phyloP scores from a whole-genome alignment of 1,284 basidiomycete genomes.

The Pseudozyma tsukubaensis region DNA sequence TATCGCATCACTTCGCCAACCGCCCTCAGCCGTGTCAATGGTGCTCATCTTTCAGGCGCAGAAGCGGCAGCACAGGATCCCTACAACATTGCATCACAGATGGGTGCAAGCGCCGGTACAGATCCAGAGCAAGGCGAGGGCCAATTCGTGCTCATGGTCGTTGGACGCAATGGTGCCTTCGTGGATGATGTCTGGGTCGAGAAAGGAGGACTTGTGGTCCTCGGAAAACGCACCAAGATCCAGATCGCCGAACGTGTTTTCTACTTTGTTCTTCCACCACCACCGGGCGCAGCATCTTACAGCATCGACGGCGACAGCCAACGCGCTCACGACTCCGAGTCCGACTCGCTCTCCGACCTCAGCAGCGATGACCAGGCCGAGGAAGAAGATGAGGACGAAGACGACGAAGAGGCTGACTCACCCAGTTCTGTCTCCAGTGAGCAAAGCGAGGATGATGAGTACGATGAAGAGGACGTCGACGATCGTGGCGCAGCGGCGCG shows the following conservation, averaged over 20 bases:
- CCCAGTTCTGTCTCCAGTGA: constrained; percentile 27
- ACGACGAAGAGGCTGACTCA: constrained; percentile 26
- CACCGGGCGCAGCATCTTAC: constrained; percentile 26
- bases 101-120: constrained; percentile 18
- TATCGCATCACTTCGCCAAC: constrained; percentile 49
- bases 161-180: constrained; percentile 96
- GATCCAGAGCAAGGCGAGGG: constrained; percentile 72
- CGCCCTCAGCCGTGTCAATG: constrained; percentile 42
- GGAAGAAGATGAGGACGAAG: constrained; percentile 15
- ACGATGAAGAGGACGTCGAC: constrained; percentile 22
- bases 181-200: constrained; percentile 95
- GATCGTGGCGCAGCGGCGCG: constrained; percentile 12
- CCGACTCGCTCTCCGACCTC: constrained; percentile 49
- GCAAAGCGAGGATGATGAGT: constrained; percentile 31
- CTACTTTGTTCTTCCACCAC: constrained; percentile 86
- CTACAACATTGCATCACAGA: constrained; percentile 21
- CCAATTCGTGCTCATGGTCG: constrained; percentile 86
- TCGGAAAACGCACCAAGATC: constrained; percentile 81
- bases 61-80: constrained; percentile 29
- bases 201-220: constrained; percentile 81
- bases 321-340: constrained; percentile 39
- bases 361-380: constrained; percentile 51
- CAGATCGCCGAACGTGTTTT: constrained; percentile 98
- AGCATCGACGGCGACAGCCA: constrained; percentile 32
- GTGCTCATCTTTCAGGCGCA: constrained; percentile 20